Percentiles rank a stretch among this genome's conserved stretches.
Conservation (phyloP, 1,284 basidiomycete genomes). For the Heterobasidion annosum region DNA sequence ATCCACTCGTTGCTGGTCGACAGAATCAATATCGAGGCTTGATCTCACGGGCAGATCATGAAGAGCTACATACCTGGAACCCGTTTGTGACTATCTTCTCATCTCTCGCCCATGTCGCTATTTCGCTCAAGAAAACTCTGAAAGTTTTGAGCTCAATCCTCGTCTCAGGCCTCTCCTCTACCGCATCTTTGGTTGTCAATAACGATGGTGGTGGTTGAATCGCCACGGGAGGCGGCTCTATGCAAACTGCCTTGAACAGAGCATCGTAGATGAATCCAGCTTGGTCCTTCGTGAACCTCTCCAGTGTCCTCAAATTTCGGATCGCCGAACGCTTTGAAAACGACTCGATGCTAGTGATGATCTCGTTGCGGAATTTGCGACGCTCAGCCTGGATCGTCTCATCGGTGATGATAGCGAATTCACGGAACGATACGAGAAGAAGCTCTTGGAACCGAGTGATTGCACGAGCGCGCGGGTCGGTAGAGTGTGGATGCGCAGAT, state of each 20-base stretch:
- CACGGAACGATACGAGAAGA: conserved; percentile 91
- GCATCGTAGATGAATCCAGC: conserved; percentile 89
- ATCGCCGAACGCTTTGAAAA: conserved; percentile 95
- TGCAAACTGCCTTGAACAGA: conserved; percentile 79
- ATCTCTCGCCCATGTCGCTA: conserved; percentile 94
- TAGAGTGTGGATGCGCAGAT: conserved; percentile 87
- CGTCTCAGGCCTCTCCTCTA: conserved; percentile 80
- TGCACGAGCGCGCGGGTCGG: conserved; percentile 84
- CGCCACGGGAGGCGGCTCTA: conserved; percentile 56
- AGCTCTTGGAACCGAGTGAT: conserved; percentile 99
- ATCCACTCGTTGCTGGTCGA: conserved; percentile 64
- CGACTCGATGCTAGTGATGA: conserved; percentile 89
- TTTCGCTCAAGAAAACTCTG: conserved; percentile 83
- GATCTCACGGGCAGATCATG: background rate
- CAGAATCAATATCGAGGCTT: conserved; percentile 11
- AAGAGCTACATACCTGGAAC: conserved; percentile 56
- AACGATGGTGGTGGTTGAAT: conserved; percentile 37
- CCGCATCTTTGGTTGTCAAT: conserved; percentile 43
- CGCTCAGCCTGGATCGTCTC: conserved; percentile 91
- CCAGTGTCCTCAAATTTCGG: conserved; percentile 79
- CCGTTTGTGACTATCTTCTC: conserved; percentile 91
- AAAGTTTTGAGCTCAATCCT: conserved; percentile 86
- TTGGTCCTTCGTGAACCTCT: conserved; percentile 83
- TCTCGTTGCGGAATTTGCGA: conserved; percentile 80
- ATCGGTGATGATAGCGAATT: conserved; percentile 95